Evolutionary conservation across 108 stramenopile genomes (phyloP), one percentile per base, ranked within the genome.

Genomic region (Epithemia pelagica): DNA sequence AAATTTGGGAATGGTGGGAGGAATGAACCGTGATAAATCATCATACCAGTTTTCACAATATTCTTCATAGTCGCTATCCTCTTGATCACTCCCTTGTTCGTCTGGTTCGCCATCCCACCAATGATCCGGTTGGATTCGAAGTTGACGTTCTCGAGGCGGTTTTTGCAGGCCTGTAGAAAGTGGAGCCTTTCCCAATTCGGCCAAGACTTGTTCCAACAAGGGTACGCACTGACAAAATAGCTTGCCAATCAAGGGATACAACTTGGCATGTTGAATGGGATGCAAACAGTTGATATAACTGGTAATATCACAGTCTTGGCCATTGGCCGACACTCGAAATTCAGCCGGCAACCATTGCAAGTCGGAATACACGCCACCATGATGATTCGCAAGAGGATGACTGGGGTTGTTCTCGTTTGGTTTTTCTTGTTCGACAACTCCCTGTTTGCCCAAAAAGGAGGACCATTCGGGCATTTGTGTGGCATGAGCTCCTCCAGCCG

Each of bases 331-430:
- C 7, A 61, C 61, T 18, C 30, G 8, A 21, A 61, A 61, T 61
- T 61, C 61, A 3, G 61, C 61, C 3, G 61, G 61, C 3, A 61
- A 26, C 61, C 61, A 61, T 26, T 61, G 61, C 21, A 61, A 26
- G 3, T 28, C 8, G 28, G 61, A 61, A 30, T 28, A 58, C 7
- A n/a, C 7, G 8, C 56, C 56, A 46, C 37, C 37, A 15, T 46
- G 37, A 46, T 5, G 15, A 46, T 46, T 15, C 10, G 37, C 5
- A 10, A 15, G 15, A 5, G 5, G 5, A 5, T 10, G 10, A 15
- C 37, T 15, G 37, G 37, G 5, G 37, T 46, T 46, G 10, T 10
- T 46, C 15, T 46, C 37, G n/a, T n/a, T n/a, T n/a, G n/a, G n/a
- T n/a, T n/a, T n/a, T n/a, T n/a, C n/a, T 58, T 18, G 58, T 29